These are phyloP conservation scores for Actinomortierella ambigua DNA, from an alignment of 371 early-diverging fungal genomes.

Conservation along the genomic window DNA sequence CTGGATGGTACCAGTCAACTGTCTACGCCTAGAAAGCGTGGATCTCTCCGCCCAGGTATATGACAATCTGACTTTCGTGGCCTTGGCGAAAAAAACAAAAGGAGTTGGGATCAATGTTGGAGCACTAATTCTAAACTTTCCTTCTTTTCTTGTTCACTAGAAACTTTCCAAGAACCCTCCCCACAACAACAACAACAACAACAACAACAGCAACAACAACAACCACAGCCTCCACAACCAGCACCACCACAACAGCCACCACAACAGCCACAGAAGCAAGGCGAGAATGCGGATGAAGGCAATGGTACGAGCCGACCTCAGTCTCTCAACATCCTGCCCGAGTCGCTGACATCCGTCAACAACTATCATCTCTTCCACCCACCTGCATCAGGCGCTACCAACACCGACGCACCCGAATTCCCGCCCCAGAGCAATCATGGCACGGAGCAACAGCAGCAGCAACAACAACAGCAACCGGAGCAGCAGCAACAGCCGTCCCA, in stretches of 20 bases:
- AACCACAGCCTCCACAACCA: not conserved
- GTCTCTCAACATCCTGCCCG: slow-evolving; percentile 34
- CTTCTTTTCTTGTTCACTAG: not conserved
- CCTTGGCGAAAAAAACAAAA: too few species aligned
- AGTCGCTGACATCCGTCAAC: slow-evolving; percentile 32
- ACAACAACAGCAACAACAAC: not conserved
- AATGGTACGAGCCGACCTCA: not conserved
- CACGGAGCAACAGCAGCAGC: not conserved
- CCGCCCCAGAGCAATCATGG: slow-evolving; percentile 15
- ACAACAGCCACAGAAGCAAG: not conserved
- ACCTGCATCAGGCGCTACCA: slow-evolving; percentile 6
- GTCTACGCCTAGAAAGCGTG: too few species aligned
- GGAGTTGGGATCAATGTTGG: too few species aligned
- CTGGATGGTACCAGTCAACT: too few species aligned
- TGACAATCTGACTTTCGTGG: too few species aligned
- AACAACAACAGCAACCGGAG: slow-evolving; percentile 1
- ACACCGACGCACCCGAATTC: slow-evolving; percentile 10
- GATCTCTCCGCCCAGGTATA: too few species aligned
- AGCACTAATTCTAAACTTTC: too few species aligned
- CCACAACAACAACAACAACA: not conserved
- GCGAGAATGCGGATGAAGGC: too few species aligned
- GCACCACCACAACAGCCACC: not conserved
- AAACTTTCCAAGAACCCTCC: not conserved
- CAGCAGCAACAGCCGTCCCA: too few species aligned
- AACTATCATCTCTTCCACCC: slow-evolving; percentile 11